Conservation (phyloP, 2,329 filamentous ascomycete species). For the Lasiodiplodia sp. region DNA sequence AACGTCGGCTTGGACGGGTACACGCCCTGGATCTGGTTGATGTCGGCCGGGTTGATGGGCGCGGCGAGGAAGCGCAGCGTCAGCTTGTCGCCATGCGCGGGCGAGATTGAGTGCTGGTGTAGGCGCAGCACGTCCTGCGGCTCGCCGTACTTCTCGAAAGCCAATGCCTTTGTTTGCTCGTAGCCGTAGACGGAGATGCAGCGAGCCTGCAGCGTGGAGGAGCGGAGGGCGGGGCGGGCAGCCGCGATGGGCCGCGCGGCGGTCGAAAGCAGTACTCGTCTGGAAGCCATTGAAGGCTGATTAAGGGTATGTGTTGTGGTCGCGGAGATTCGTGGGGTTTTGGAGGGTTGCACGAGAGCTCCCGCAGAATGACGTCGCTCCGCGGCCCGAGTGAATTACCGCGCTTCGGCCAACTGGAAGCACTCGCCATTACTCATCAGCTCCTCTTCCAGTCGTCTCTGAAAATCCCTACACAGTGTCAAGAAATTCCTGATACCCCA, state of each 20-base stretch:
- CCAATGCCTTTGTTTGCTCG: conserved; percentile 82
- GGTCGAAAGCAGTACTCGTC: conserved; percentile 9
- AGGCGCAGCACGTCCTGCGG: conserved; percentile 74
- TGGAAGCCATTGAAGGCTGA: conserved; percentile 23
- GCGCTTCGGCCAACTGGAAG: conserved; percentile 30
- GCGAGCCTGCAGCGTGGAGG: conserved; percentile 43
- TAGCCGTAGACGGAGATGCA: conserved; percentile 74
- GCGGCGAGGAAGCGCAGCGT: conserved; percentile 88
- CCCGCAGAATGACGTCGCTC: conserved; percentile 24
- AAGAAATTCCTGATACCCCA: neutral
- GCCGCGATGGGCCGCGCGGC: conserved; percentile 37
- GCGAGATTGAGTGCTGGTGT: conserved; percentile 79
- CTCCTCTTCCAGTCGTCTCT: neutral
- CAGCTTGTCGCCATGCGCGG: conserved; percentile 72
- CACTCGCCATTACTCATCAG: neutral
- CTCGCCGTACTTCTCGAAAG: conserved; percentile 77
- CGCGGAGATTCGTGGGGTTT: conserved; percentile 11
- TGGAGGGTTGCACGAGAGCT: conserved; percentile 20
- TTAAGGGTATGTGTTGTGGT: neutral
- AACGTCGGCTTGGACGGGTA: conserved; percentile 88
- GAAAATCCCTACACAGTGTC: neutral
- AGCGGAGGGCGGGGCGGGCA: conserved; percentile 24
- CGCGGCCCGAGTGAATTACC: conserved; percentile 17
- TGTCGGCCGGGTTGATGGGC: conserved; percentile 95
- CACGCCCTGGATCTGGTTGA: conserved; percentile 97